Percentiles rank a stretch among this genome's conserved stretches.
Evolutionary conservation across 345 rosid genomes (phyloP).

Genomic region (Heritiera fomes): DNA sequence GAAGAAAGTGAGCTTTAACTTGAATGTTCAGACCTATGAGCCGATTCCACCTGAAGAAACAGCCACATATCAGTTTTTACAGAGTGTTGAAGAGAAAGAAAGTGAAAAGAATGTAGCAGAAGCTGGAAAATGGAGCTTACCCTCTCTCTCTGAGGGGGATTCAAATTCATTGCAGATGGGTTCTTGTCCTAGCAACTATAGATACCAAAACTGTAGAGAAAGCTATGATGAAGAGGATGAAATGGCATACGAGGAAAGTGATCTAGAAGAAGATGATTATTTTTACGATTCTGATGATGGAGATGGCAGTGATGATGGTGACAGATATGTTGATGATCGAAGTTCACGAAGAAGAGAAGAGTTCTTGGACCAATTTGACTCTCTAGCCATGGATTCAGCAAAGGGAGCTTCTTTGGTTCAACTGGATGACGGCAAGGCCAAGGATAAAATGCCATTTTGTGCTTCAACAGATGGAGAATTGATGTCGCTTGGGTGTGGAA

Average conservation of each 20-base stretch:
- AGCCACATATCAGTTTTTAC: slow-evolving; percentile 27
- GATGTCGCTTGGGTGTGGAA: slow-evolving; percentile 24
- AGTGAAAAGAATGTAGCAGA: slow-evolving; percentile 26
- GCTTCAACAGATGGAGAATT: slow-evolving; percentile 25
- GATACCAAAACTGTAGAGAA: slow-evolving; percentile 59
- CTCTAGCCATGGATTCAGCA: slow-evolving; percentile 8
- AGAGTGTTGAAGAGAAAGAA: slow-evolving; percentile 42
- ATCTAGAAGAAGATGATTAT: slow-evolving; percentile 48
- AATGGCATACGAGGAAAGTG: slow-evolving; percentile 52
- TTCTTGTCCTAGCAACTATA: slow-evolving; percentile 52
- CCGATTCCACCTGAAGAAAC: slow-evolving; percentile 45
- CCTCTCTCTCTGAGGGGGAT: neutral
- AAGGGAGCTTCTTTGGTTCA: slow-evolving; percentile 16
- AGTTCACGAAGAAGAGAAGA: slow-evolving; percentile 17
- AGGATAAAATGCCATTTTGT: slow-evolving; percentile 15
- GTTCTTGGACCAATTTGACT: slow-evolving; percentile 8
- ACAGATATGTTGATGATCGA: slow-evolving; percentile 30
- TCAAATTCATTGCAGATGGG: slow-evolving; percentile 26
- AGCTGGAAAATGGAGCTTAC: slow-evolving; percentile 15
- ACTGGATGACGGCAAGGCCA: slow-evolving; percentile 18
- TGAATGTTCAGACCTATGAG: slow-evolving; percentile 78
- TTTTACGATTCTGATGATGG: slow-evolving; percentile 29
- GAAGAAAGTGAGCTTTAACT: slow-evolving; percentile 86
- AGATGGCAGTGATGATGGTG: slow-evolving; percentile 20
- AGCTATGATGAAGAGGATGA: slow-evolving; percentile 70